These are phyloP conservation scores for Globisporangium recalcitrans DNA, from an alignment of 352 stramenopile species.

Conservation along the genomic window DNA sequence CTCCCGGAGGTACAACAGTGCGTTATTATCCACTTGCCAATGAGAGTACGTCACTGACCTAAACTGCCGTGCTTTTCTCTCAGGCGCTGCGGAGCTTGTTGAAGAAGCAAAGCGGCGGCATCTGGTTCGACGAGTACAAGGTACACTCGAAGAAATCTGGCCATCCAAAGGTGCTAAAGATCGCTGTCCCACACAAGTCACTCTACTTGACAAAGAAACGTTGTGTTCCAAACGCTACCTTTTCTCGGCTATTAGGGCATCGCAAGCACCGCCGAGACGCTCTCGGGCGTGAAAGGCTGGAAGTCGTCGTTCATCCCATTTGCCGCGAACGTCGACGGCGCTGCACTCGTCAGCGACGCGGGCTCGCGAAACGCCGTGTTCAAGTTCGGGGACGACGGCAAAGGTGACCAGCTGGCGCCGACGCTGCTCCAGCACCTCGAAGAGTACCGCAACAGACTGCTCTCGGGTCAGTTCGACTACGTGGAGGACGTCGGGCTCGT, in stretches of 20 bases:
- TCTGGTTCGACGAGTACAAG: constrained; percentile 86
- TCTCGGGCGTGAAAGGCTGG: constrained; percentile 47
- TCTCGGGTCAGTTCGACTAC: constrained; percentile 79
- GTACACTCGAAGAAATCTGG: too few species aligned
- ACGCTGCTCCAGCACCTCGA: constrained; percentile 74
- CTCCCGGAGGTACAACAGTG: constrained; percentile 39
- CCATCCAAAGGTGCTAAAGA: too few species aligned
- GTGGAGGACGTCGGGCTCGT: constrained; percentile 79
- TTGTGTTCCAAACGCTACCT: too few species aligned
- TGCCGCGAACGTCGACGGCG: constrained; percentile 62
- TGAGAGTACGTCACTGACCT: neutral
- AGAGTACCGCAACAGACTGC: constrained; percentile 72
- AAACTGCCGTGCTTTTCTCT: neutral
- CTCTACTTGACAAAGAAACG: too few species aligned
- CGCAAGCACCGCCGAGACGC: constrained; percentile 39
- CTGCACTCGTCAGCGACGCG: constrained; percentile 53
- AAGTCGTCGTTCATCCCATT: constrained; percentile 64
- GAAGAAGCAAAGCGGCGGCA: constrained; percentile 66
- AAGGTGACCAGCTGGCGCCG: constrained; percentile 36
- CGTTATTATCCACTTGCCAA: neutral
- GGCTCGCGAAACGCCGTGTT: constrained; percentile 54
- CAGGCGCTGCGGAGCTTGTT: constrained; percentile 61
- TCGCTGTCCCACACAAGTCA: too few species aligned
- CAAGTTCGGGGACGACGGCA: constrained; percentile 62
- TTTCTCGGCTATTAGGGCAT: constrained; percentile 38